Conservation (phyloP, 352 stramenopile genomes). For the Phytophthora pseudosyringae region DNA sequence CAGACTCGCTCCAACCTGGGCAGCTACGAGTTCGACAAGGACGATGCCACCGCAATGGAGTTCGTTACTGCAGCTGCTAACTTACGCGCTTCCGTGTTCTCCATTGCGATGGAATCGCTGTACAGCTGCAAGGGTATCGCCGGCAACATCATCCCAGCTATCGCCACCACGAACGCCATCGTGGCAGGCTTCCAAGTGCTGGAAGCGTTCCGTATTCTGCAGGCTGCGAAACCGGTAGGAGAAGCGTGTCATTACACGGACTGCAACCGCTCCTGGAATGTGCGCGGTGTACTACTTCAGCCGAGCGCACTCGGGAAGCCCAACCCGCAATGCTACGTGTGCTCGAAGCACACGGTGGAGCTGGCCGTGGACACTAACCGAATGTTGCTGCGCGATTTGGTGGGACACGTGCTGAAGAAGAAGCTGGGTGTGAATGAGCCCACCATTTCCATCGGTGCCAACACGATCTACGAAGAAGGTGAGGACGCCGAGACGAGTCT, state of each 20-base stretch:
- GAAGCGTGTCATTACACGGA: slow-evolving; percentile 93
- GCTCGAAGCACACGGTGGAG: slow-evolving; percentile 92
- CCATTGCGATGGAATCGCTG: slow-evolving; percentile 83
- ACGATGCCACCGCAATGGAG: slow-evolving; percentile 95
- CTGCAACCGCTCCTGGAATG: slow-evolving; percentile 93
- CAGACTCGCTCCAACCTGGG: slow-evolving; percentile 67
- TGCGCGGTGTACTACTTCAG: slow-evolving; percentile 92
- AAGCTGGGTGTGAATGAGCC: slow-evolving; percentile 91
- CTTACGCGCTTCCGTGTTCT: slow-evolving; percentile 91
- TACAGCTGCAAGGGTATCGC: slow-evolving; percentile 98
- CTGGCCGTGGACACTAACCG: slow-evolving; percentile 90
- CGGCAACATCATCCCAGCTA: slow-evolving; percentile 99
- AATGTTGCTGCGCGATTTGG: slow-evolving; percentile 80
- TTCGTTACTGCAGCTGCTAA: slow-evolving; percentile 99
- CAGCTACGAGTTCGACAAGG: slow-evolving; percentile 97
- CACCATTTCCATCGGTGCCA: slow-evolving; percentile 85
- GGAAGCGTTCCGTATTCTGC: slow-evolving; percentile 85
- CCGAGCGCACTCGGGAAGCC: slow-evolving; percentile 89
- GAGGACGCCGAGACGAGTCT: slow-evolving; percentile 90
- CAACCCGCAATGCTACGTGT: slow-evolving; percentile 97
- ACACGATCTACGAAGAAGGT: slow-evolving; percentile 96
- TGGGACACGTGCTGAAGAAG: slow-evolving; percentile 88
- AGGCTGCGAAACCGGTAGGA: slow-evolving; percentile 63
- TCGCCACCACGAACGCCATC: slow-evolving; percentile 99
- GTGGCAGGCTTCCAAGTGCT: slow-evolving; percentile 95